Conservation (phyloP, 495 filamentous ascomycete species). For the Zalerion maritima region DNA sequence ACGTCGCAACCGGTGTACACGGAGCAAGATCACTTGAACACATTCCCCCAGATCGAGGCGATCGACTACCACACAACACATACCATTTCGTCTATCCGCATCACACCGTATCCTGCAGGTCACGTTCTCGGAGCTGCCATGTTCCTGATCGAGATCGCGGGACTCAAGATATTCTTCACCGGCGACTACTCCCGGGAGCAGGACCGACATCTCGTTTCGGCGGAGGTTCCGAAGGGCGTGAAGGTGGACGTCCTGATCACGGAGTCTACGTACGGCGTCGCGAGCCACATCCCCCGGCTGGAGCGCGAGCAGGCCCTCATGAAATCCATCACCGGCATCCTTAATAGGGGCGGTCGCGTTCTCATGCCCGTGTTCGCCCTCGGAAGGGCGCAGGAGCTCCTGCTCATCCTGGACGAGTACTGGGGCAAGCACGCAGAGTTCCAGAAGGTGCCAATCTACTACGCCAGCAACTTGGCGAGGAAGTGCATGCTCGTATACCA, state of each 20-base stretch:
- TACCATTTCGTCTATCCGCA: slow-evolving; percentile 86
- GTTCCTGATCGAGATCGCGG: slow-evolving; percentile 93
- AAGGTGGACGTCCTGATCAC: slow-evolving; percentile 94
- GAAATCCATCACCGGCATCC: slow-evolving; percentile 80
- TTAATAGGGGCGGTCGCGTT: slow-evolving; percentile 82
- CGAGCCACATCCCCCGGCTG: slow-evolving; percentile 70
- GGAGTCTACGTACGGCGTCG: slow-evolving; percentile 91
- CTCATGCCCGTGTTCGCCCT: slow-evolving; percentile 93
- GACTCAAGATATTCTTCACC: slow-evolving; percentile 90
- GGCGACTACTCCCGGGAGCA: slow-evolving; percentile 93
- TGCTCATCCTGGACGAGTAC: slow-evolving; percentile 93
- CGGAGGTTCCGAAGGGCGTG: slow-evolving; percentile 66
- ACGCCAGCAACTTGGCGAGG: slow-evolving; percentile 80
- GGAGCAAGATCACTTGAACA: slow-evolving; percentile 84
- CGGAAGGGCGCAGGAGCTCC: slow-evolving; percentile 80
- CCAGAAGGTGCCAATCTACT: slow-evolving; percentile 89
- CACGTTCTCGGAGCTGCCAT: slow-evolving; percentile 97
- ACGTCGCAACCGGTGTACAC: slow-evolving; percentile 70
- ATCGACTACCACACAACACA: slow-evolving; percentile 98
- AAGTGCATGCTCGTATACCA: slow-evolving; percentile 99
- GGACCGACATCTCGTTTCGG: slow-evolving; percentile 87
- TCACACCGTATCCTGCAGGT: slow-evolving; percentile 91
- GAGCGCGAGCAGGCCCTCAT: slow-evolving; percentile 87
- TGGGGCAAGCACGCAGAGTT: slow-evolving; percentile 77
- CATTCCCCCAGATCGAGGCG: slow-evolving; percentile 84